phyloP scores from a whole-genome alignment of 2,329 filamentous ascomycete species.

The Exophiala bonariae region DNA sequence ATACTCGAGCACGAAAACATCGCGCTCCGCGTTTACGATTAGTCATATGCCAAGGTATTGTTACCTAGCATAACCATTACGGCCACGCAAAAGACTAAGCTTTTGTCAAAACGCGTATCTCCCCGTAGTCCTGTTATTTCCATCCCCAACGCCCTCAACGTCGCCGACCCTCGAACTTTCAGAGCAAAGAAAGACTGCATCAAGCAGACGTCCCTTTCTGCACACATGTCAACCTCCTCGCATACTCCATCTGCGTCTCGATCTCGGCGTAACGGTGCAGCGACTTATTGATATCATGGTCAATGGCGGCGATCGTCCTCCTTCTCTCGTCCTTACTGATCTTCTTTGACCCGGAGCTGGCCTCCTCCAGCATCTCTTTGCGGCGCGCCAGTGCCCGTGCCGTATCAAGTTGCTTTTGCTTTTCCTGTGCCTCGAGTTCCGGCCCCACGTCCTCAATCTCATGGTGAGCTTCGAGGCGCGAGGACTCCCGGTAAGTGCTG shows the following conservation, averaged over 20 bases:
- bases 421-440: conserved; percentile 12
- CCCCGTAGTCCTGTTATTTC: too few species aligned
- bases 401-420: conserved; percentile 14
- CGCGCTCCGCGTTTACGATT: too few species aligned
- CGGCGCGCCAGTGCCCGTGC: conserved; percentile 9
- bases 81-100: too few species aligned
- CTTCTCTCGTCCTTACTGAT: conserved; percentile 8
- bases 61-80: too few species aligned
- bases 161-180: too few species aligned
- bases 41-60: too few species aligned
- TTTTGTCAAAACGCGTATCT: too few species aligned
- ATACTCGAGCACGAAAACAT: too few species aligned
- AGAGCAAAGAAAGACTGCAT: too few species aligned
- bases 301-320: conserved; percentile 11
- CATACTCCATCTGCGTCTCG: conserved; percentile 15
- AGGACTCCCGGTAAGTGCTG: conserved; percentile 9
- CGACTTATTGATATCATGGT: conserved; percentile 17
- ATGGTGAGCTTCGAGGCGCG: conserved; percentile 7
- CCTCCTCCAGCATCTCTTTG: conserved; percentile 17
- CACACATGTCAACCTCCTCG: conserved; percentile 7
- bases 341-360: too few species aligned
- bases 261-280: conserved; percentile 17
- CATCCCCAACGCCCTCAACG: too few species aligned
- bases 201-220: too few species aligned
- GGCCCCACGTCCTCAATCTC: conserved; percentile 10